These are phyloP conservation scores for Torulaspora delbrueckii DNA, from an alignment of 805 yeast genomes.

Conservation along the genomic window DNA sequence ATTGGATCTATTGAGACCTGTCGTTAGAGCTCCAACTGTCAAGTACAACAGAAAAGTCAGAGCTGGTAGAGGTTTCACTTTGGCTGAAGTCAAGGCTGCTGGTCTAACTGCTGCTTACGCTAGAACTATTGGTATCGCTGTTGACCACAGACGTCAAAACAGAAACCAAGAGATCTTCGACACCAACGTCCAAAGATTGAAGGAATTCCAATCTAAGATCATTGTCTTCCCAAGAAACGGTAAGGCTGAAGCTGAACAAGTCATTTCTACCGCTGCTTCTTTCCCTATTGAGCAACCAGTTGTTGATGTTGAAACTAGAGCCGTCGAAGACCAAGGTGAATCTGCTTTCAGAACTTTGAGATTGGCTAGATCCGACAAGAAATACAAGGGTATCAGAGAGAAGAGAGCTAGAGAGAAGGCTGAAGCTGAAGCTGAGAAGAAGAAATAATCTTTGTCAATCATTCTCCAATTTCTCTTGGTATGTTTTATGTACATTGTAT, in stretches of 20 bases:
- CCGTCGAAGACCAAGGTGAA: constrained; percentile 70
- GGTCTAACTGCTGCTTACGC: constrained; percentile 92
- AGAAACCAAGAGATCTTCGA: constrained; percentile 93
- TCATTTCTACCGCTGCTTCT: constrained; percentile 63
- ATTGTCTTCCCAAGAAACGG: constrained; percentile 94
- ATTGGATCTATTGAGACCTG: constrained; percentile 91
- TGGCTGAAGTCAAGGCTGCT: constrained; percentile 97
- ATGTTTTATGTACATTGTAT: constrained; percentile 32
- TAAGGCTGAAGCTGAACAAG: constrained; percentile 76
- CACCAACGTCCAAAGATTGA: constrained; percentile 90
- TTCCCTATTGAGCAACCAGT: constrained; percentile 89
- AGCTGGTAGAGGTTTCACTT: constrained; percentile 99
- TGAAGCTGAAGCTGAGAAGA: constrained; percentile 99
- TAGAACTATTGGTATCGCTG: constrained; percentile 97
- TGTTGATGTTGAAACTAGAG: constrained; percentile 76
- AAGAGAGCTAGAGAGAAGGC: constrained; percentile 97
- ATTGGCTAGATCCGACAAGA: constrained; percentile 91
- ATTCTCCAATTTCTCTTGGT: constrained; percentile 16
- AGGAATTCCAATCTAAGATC: constrained; percentile 93
- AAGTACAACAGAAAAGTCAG: constrained; percentile 99
- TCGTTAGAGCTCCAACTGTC: constrained; percentile 98
- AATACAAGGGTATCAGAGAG: constrained; percentile 91
- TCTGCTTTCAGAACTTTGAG: constrained; percentile 94
- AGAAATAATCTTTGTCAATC: constrained; percentile 58
- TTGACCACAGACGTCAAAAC: constrained; percentile 99